phyloP scores from a whole-genome alignment of 1,284 basidiomycete genomes.

The Trametes hirsuta region DNA sequence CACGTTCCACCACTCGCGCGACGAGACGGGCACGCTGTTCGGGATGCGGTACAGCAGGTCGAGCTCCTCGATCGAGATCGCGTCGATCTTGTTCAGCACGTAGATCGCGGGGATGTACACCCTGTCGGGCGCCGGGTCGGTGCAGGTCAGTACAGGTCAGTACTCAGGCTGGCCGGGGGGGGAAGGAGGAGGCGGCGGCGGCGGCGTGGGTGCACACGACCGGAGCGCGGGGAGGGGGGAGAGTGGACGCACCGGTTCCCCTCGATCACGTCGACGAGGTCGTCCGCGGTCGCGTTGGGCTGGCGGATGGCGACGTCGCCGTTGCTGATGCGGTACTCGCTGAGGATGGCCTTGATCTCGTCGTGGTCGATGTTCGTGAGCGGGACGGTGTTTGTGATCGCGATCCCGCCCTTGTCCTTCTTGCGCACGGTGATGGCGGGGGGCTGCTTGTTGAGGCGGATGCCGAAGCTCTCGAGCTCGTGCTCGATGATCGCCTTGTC shows the following conservation, averaged over 20 bases:
- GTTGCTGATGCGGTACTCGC: slow-evolving; percentile 91
- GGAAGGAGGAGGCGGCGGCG: too few species aligned
- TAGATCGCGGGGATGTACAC: slow-evolving; percentile 94
- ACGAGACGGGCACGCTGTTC: slow-evolving; percentile 93
- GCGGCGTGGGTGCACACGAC: not conserved
- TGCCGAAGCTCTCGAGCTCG: slow-evolving; percentile 97
- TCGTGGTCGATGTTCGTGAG: slow-evolving; percentile 96
- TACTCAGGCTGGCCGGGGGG: not conserved
- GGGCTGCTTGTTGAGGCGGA: slow-evolving; percentile 94
- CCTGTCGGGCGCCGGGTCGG: slow-evolving; percentile 42
- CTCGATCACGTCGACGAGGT: slow-evolving; percentile 96
- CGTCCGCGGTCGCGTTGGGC: slow-evolving; percentile 92
- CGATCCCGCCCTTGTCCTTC: slow-evolving; percentile 94
- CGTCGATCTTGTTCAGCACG: slow-evolving; percentile 94
- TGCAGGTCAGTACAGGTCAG: not conserved
- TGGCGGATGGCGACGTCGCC: slow-evolving; percentile 95
- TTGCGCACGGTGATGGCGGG: slow-evolving; percentile 88
- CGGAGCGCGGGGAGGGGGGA: not conserved
- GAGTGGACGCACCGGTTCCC: slow-evolving; percentile 71
- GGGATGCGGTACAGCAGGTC: slow-evolving; percentile 96
- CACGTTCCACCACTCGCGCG: slow-evolving; percentile 93
- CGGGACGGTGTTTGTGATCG: slow-evolving; percentile 95
- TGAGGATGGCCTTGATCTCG: slow-evolving; percentile 95
- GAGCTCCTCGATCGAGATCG: slow-evolving; percentile 97
- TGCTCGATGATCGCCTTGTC: slow-evolving; percentile 92